Evolutionary conservation across 192 early-diverging fungal species (phyloP), one percentile per base, ranked within the genome.

Genomic region (Dispira simplex): DNA sequence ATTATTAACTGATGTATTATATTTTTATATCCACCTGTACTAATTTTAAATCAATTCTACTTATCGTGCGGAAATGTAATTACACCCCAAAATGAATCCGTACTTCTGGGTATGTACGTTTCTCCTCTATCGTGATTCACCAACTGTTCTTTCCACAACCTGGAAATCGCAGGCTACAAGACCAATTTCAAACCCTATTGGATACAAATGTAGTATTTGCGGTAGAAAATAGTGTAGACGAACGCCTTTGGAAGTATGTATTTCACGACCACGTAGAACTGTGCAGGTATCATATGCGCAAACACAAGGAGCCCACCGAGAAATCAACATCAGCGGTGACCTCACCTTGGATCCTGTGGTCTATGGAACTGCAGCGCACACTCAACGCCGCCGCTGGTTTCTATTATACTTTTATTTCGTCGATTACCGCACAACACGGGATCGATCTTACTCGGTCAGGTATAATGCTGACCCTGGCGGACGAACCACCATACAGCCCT

Each of bases 241-340:
- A 60, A 44, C 58, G 58, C 9, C 39, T 60, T 11, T 60, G 58
- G 58, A 60, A 60, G 44, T 60, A 60, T 21, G 58, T 60, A 16
- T 60, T 60, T 43, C 39, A 60, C 14, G 39, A 60, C 43, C 58
- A 60, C 16, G 58, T 60, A n/a, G 58, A 60, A 44, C 58, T 60
- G 18, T 60, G 58, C 39, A 28, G 58, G 14, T 43, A 11, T 44
- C 58, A 60, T 43, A 18, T 60, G 58, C 58, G 58, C 32, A 39
- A 39, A 39, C 32, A 39, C 32, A 39, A 39, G 32, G 16, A 51
- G 8, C 4, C 48, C 48, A 51, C 16, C 18, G 48, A 16, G 48
- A 20, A 16, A 23, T 51, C 48, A 9, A 51, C 48, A 9, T 4
- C 21, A 20, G 48, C 48, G 4, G 48, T 51, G 21, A 51, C 48